These are phyloP conservation scores for Aspergillus arachidicola DNA, from an alignment of 2,329 filamentous ascomycete genomes.

Conservation along the genomic window DNA sequence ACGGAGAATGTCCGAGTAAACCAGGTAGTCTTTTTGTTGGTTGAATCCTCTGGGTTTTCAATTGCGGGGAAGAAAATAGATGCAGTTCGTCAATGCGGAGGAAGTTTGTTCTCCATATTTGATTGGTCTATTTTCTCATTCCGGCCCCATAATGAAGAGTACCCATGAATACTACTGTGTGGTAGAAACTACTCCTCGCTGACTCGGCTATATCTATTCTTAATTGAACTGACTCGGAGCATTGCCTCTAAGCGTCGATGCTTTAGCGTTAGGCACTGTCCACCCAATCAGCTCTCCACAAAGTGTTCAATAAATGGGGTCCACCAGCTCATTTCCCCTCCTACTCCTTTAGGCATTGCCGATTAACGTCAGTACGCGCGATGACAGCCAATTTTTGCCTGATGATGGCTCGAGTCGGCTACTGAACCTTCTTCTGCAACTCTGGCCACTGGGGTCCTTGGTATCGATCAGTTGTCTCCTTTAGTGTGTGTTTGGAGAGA, in stretches of 20 bases:
- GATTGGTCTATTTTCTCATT: background rate
- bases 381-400: background rate
- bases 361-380: background rate
- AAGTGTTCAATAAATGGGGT: no score
- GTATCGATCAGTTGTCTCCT: background rate
- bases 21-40: background rate
- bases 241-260: no score
- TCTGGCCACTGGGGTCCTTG: background rate
- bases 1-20: background rate
- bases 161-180: no score
- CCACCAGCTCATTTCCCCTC: background rate
- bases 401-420: background rate
- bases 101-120: background rate
- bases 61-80: background rate
- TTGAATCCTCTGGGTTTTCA: background rate
- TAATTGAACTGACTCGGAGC: no score
- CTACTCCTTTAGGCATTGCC: background rate
- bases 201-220: no score
- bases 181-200: no score
- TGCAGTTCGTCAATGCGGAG: background rate
- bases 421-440: background rate
- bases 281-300: background rate
- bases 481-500: background rate
- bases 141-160: background rate
- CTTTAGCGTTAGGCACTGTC: background rate